Percentiles rank a stretch among this genome's conserved stretches.
Conservation (phyloP, 805 yeast genomes). For the Soucietia sequanensis region DNA sequence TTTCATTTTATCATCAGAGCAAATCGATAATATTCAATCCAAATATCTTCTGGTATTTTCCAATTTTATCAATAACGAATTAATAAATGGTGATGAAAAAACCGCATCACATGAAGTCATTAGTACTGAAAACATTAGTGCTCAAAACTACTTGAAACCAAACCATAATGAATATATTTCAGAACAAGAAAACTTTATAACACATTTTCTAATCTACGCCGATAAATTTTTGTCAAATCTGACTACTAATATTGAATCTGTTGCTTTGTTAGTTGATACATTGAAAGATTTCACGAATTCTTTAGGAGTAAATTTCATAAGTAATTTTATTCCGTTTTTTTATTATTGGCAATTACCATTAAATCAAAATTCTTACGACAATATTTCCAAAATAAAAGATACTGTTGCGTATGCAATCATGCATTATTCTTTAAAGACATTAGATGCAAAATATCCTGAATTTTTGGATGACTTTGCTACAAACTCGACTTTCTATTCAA, state of each 20-base stretch:
- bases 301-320: slow-evolving; percentile 48
- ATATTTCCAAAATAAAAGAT: slow-evolving; percentile 21
- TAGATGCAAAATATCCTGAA: slow-evolving; percentile 29
- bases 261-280: slow-evolving; percentile 18
- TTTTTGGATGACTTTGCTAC: slow-evolving; percentile 19
- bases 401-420: slow-evolving; percentile 33
- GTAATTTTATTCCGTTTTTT: slow-evolving; percentile 46
- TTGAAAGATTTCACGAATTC: slow-evolving; percentile 23
- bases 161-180: slow-evolving; percentile 43
- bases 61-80: slow-evolving; percentile 33
- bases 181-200: slow-evolving; percentile 39
- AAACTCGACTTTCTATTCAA: slow-evolving; percentile 16
- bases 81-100: slow-evolving; percentile 12
- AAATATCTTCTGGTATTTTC: slow-evolving; percentile 40
- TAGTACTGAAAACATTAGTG: slow-evolving; percentile 12
- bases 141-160: slow-evolving; percentile 28
- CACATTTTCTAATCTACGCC: slow-evolving; percentile 36
- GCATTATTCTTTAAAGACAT: slow-evolving; percentile 18
- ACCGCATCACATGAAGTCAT: slow-evolving; percentile 9
- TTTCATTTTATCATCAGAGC: slow-evolving; percentile 17
- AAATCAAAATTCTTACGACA: slow-evolving; percentile 5
- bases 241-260: slow-evolving; percentile 20
- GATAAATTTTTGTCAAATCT: slow-evolving; percentile 30
- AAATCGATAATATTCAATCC: slow-evolving; percentile 32
- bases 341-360: slow-evolving; percentile 40